Percentiles rank a stretch among this genome's conserved stretches.
These are phyloP conservation scores for Triangularia verruculosa DNA, from an alignment of 2,329 filamentous ascomycete species.

Conservation along the genomic window DNA sequence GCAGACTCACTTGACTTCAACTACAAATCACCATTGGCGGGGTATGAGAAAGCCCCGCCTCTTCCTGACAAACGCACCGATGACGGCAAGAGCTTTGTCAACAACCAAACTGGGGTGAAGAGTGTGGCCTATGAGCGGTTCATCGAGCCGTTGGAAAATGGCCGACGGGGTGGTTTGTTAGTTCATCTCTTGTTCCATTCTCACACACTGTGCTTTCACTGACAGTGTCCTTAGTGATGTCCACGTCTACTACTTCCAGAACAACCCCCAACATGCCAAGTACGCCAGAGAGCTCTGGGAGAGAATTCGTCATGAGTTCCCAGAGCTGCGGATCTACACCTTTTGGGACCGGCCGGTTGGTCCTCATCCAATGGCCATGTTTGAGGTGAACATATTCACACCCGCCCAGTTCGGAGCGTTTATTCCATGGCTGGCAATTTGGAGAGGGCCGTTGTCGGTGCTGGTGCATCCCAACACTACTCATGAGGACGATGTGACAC, in stretches of 20 bases:
- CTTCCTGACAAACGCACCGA: conserved; percentile 57
- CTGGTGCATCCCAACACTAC: conserved; percentile 81
- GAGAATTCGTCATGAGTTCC: conserved; percentile 78
- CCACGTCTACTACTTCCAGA: conserved; percentile 78
- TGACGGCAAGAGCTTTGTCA: conserved; percentile 76
- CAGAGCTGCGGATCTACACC: conserved; percentile 77
- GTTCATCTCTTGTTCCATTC: conserved; percentile 22
- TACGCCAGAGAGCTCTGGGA: conserved; percentile 74
- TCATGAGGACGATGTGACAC: conserved; percentile 34
- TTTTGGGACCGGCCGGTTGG: conserved; percentile 77
- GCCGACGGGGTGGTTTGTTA: conserved; percentile 67
- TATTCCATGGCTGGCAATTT: conserved; percentile 77
- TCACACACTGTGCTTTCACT: too few species aligned
- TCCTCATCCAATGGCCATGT: conserved; percentile 83
- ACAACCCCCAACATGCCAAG: conserved; percentile 57
- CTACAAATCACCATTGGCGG: conserved; percentile 56
- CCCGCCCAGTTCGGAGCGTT: conserved; percentile 89
- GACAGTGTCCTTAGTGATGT: conserved; percentile 55
- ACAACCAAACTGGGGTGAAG: conserved; percentile 56
- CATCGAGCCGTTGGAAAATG: conserved; percentile 63
- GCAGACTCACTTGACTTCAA: conserved; percentile 24
- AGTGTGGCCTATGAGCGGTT: conserved; percentile 73
- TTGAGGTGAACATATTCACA: conserved; percentile 85
- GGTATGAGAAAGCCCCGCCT: conserved; percentile 55
- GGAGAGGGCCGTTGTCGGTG: conserved; percentile 74